A percentile compares a stretch with the other conserved stretches of the same genome.
phyloP scores from a whole-genome alignment of 768 basidiomycete genomes.

The Termitomyces sp. region DNA sequence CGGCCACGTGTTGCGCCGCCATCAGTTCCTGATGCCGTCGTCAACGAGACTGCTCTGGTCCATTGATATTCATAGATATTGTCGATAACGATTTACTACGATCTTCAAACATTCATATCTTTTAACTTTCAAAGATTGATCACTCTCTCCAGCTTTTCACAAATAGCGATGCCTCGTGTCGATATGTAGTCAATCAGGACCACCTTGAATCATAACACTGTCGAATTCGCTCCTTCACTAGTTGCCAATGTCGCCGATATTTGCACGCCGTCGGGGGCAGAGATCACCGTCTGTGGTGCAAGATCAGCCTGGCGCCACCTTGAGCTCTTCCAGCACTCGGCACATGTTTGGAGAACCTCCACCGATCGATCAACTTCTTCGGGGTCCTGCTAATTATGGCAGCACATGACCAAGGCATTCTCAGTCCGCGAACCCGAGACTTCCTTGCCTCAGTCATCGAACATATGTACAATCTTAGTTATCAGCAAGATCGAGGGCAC shows the following conservation, averaged over 20 bases:
- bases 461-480: slow-evolving; percentile 7
- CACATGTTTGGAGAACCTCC: background rate
- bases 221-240: background rate
- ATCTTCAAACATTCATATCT: slow-evolving; percentile 15
- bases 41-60: slow-evolving; percentile 12
- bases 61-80: slow-evolving; percentile 10
- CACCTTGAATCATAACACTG: background rate
- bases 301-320: background rate
- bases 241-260: background rate
- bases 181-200: slow-evolving; percentile 9
- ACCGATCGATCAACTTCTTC: slow-evolving; percentile 4
- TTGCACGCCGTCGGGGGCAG: background rate
- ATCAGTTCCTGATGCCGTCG: slow-evolving; percentile 15
- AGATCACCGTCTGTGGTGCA: background rate
- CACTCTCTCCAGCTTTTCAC: slow-evolving; percentile 4
- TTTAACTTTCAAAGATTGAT: background rate
- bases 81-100: slow-evolving; percentile 19
- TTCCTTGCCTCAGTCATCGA: background rate
- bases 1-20: slow-evolving; percentile 10
- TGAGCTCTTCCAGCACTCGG: background rate
- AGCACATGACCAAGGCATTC: slow-evolving; percentile 15
- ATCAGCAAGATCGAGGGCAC: slow-evolving; percentile 13
- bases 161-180: slow-evolving; percentile 17
- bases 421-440: slow-evolving; percentile 18
- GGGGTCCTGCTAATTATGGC: slow-evolving; percentile 11